phyloP scores from a whole-genome alignment of 2,329 filamentous ascomycete species.

The Exophiala oligosperma region DNA sequence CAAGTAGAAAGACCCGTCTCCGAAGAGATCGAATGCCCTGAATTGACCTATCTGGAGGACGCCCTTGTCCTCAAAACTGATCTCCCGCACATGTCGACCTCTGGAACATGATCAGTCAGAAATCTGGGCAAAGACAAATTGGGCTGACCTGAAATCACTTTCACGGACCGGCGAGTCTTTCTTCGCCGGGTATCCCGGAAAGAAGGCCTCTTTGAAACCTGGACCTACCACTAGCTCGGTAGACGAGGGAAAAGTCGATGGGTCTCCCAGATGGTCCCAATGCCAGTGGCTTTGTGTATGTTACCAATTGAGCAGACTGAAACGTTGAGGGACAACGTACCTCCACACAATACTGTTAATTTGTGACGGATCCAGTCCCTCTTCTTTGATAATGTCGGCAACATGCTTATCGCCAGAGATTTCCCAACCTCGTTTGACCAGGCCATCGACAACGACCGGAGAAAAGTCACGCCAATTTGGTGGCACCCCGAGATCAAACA shows the following conservation, averaged over 20 bases:
- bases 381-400: conserved; percentile 24
- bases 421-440: conserved; percentile 19
- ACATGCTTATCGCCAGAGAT: conserved; percentile 24
- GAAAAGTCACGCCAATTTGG: conserved; percentile 32
- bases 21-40: conserved; percentile 42
- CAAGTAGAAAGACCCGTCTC: conserved; percentile 42
- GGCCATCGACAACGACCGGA: conserved; percentile 5
- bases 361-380: conserved; percentile 9
- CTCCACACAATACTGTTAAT: conserved; percentile 22
- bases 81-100: conserved; percentile 27
- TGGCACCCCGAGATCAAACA: conserved; percentile 37
- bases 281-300: conserved; percentile 27
- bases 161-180: conserved; percentile 37
- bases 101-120: background rate
- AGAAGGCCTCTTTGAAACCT: conserved; percentile 48
- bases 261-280: conserved; percentile 52
- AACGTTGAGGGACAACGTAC: background rate
- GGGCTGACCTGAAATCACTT: conserved; percentile 31
- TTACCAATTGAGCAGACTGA: background rate
- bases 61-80: conserved; percentile 1
- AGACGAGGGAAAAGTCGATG: conserved; percentile 45
- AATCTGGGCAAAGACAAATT: background rate
- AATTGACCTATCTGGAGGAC: conserved; percentile 37
- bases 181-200: conserved; percentile 50
- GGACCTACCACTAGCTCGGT: conserved; percentile 55